Base-by-base conservation (phyloP, 495 filamentous ascomycete species). In the Talaromyces proteolyticus region DNA sequence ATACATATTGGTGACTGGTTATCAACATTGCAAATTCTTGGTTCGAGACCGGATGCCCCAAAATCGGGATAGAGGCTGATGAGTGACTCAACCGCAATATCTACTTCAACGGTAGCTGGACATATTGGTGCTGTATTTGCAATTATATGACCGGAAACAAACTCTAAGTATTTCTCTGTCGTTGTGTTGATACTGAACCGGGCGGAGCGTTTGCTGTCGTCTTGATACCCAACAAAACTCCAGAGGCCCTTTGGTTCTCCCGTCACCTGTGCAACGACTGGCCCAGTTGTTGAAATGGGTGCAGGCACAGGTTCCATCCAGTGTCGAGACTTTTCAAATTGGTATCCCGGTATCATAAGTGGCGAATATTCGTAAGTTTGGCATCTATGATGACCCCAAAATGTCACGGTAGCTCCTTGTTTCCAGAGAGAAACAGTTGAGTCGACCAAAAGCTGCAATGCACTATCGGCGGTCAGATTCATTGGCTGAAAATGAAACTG, bases 181-280 rank as follows among this genome's bases (percentile, higher is more conserved):
- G 47, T 50, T 0, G 74, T 78, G 44, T 79, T 75, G 59, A 80
- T 65, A n/a, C 63, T 58, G 55, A 79, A 79, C 6, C 69, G 68
- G 0, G 65, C 60, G 14, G 54, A 23, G 0, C 45, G 53, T 29
- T 67, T 50, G 6, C 65, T 57, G 18, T 26, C 46, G 36, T 74
- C 72, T 38, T 73, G 56, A 48, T 71, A 79, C 2, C 64, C 73
- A 7, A 66, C 47, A 52, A 78, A 75, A 0, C 58, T 60, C 48
- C 64, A 73, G 1, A 73, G 54, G 21, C 45, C 58, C 19, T 64
- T 56, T 14, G 45, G 57, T 18, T 59, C 20, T 24, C 52, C 57
- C 20, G 57, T 45, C n/a, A 56, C 19, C 11, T 25, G 16, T 10
- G 17, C n/a, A n/a, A 12, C 21, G 21, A 5, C 6, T 25, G 7